Evolutionary conservation across 495 filamentous ascomycete genomes (phyloP).

Genomic region (Hypoxylon intermedium): DNA sequence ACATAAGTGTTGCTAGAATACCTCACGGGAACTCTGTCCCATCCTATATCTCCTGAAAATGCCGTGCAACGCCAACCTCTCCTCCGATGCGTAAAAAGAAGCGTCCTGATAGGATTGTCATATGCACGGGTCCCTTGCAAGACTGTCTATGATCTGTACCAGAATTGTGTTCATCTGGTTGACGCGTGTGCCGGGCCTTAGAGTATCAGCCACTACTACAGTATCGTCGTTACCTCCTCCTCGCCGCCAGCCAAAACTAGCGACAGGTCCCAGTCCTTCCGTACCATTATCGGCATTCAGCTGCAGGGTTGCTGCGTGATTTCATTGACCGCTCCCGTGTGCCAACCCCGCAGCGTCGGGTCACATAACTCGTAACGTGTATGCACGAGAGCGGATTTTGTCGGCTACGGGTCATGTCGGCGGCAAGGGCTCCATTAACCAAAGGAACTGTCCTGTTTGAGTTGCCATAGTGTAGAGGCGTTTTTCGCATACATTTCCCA

Average conservation of each 20-base stretch:
- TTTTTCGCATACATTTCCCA: too few species aligned
- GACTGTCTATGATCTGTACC: constrained; percentile 17
- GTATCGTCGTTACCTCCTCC: not conserved
- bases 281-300: constrained; percentile 11
- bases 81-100: not conserved
- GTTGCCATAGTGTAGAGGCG: too few species aligned
- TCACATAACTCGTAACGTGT: not conserved
- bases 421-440: too few species aligned
- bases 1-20: not conserved
- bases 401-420: not conserved
- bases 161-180: constrained; percentile 1
- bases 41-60: too few species aligned
- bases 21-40: not conserved
- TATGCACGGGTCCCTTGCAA: constrained; percentile 1
- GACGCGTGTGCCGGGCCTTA: constrained; percentile 9
- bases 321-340: constrained; percentile 12
- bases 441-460: too few species aligned
- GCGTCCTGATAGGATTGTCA: not conserved
- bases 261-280: not conserved
- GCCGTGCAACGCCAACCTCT: too few species aligned
- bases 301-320: constrained; percentile 6
- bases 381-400: not conserved
- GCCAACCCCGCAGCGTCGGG: not conserved
- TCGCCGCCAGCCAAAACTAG: not conserved
- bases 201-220: not conserved